phyloP scores from a whole-genome alignment of 2,329 filamentous ascomycete genomes.

The Incumbomyces delicatus region DNA sequence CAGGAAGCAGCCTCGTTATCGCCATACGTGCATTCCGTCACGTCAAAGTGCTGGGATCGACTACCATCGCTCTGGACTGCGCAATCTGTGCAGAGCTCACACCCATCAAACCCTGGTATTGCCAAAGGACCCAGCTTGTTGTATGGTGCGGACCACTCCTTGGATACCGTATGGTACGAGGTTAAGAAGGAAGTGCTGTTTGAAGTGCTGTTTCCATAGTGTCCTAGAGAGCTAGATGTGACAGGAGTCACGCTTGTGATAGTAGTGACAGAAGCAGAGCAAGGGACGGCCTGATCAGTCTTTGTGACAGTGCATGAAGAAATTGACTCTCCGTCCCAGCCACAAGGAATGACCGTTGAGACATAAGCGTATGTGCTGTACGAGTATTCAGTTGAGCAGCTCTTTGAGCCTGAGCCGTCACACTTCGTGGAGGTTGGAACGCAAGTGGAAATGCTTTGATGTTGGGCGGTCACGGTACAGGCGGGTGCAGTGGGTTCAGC shows the following conservation, averaged over 20 bases:
- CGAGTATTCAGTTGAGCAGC: constrained; percentile 7
- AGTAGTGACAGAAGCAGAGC: constrained; percentile 8
- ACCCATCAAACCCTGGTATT: constrained; percentile 16
- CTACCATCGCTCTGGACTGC: constrained; percentile 11
- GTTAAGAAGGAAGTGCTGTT: constrained; percentile 6
- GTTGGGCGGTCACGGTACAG: constrained; percentile 13
- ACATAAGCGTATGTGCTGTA: constrained; percentile 15
- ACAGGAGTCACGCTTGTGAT: constrained; percentile 13
- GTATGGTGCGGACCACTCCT: constrained; percentile 15
- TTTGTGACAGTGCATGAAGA: constrained; percentile 12
- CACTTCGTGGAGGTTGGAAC: constrained; percentile 1
- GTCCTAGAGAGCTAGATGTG: neutral
- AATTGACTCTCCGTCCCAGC: constrained; percentile 8
- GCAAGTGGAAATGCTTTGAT: constrained; percentile 15
- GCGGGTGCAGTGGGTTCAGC: constrained; percentile 7
- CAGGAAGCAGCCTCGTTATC: constrained; percentile 6
- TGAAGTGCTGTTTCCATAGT: no score
- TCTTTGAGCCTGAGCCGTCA: no score
- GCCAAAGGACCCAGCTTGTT: constrained; percentile 16
- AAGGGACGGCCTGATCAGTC: constrained; percentile 12
- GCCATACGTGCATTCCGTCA: constrained; percentile 14
- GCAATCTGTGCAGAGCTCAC: constrained; percentile 14
- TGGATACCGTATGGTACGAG: constrained; percentile 8
- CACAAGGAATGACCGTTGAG: constrained; percentile 15
- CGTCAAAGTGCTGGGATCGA: constrained; percentile 13